Evolutionary conservation across 2,329 filamentous ascomycete genomes (phyloP).

Genomic region (Pseudogymnoascus sp.): DNA sequence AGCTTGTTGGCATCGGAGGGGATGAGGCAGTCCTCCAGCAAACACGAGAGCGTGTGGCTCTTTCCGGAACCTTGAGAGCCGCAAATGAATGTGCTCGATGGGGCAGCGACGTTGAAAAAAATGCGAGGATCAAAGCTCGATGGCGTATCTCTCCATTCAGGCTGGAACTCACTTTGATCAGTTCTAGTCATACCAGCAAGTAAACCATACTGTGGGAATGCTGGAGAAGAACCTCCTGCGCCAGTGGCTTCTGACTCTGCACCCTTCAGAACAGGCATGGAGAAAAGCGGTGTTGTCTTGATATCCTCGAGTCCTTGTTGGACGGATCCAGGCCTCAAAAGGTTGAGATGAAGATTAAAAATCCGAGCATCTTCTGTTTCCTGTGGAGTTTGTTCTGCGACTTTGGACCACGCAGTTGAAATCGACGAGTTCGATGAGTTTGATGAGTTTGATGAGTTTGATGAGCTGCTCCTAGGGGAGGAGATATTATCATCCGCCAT

Average conservation of each 20-base stretch:
- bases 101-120: slow-evolving; percentile 46
- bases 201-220: slow-evolving; percentile 24
- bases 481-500: neutral
- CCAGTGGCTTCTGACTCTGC: neutral
- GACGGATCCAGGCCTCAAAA: neutral
- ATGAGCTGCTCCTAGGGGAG: neutral
- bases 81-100: slow-evolving; percentile 55
- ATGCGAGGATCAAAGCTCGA: slow-evolving; percentile 26
- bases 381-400: neutral
- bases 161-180: neutral
- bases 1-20: slow-evolving; percentile 35
- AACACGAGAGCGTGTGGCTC: slow-evolving; percentile 50
- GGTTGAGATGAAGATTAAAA: neutral
- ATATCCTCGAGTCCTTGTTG: slow-evolving; percentile 11
- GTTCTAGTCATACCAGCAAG: slow-evolving; percentile 18
- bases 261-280: slow-evolving; percentile 17
- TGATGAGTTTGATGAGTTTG: neutral
- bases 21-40: slow-evolving; percentile 44
- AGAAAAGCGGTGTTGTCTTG: slow-evolving; percentile 19
- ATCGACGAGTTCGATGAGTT: neutral
- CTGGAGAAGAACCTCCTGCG: neutral
- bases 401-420: neutral
- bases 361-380: neutral
- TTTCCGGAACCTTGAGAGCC: slow-evolving; percentile 58
- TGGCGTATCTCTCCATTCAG: neutral